Percentiles rank a stretch among this genome's conserved stretches.
These are phyloP conservation scores for Apiotrichum gracile DNA, from an alignment of 1,284 basidiomycete genomes.

Conservation along the genomic window DNA sequence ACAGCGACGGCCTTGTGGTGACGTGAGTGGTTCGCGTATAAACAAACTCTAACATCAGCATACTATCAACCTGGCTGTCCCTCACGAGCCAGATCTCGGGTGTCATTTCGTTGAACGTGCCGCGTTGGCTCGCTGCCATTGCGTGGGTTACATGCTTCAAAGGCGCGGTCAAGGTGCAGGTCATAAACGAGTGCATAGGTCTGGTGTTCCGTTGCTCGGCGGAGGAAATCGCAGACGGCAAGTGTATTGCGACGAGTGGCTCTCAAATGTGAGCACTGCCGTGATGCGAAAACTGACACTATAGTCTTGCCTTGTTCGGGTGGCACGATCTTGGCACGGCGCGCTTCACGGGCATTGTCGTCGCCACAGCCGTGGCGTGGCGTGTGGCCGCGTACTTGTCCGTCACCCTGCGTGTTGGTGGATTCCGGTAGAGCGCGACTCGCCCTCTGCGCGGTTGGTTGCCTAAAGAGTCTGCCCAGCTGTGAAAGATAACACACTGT, in stretches of 20 bases:
- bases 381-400: slow-evolving; percentile 31
- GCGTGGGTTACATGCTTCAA: slow-evolving; percentile 40
- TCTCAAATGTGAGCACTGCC: slow-evolving; percentile 41
- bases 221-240: slow-evolving; percentile 36
- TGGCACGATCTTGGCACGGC: slow-evolving; percentile 41
- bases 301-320: slow-evolving; percentile 35
- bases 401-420: slow-evolving; percentile 22
- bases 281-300: slow-evolving; percentile 7
- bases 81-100: slow-evolving; percentile 42
- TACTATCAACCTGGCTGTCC: slow-evolving; percentile 44
- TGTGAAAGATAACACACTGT: too few species aligned
- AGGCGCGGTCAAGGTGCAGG: slow-evolving; percentile 39
- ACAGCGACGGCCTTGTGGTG: slow-evolving; percentile 33
- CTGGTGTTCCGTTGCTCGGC: slow-evolving; percentile 43
- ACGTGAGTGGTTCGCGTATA: slow-evolving; percentile 16
- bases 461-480: too few species aligned
- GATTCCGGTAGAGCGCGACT: neutral
- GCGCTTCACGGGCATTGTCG: slow-evolving; percentile 43
- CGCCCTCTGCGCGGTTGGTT: too few species aligned
- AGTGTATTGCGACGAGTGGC: slow-evolving; percentile 47
- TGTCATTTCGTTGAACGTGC: slow-evolving; percentile 47
- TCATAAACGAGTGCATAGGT: slow-evolving; percentile 49
- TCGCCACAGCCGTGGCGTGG: slow-evolving; percentile 41
- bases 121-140: slow-evolving; percentile 44
- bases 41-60: slow-evolving; percentile 36